Evolutionary conservation across 73 alveolate genomes (phyloP).

Genomic region (Uronychia setigera): DNA sequence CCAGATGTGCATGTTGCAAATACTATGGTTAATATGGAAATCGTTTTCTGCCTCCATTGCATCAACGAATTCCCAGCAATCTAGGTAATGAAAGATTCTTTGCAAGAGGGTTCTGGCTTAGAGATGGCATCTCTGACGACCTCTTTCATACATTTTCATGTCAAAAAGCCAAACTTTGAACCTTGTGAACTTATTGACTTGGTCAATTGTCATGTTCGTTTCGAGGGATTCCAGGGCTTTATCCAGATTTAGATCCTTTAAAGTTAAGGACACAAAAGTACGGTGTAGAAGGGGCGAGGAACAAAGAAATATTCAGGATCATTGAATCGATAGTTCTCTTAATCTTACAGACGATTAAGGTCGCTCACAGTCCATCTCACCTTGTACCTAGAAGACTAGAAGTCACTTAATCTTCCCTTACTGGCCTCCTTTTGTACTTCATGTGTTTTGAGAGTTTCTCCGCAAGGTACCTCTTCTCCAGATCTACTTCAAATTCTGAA

Average conservation of each 20-base stretch:
- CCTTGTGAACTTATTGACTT: slow-evolving; percentile 44
- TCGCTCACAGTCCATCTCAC: slow-evolving; percentile 81
- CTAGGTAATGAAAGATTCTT: slow-evolving; percentile 62
- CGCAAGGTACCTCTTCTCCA: slow-evolving; percentile 74
- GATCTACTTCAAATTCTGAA: slow-evolving; percentile 67
- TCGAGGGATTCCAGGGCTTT: slow-evolving; percentile 34
- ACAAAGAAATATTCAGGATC: slow-evolving; percentile 68
- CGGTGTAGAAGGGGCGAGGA: slow-evolving; percentile 69
- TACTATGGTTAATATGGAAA: slow-evolving; percentile 82
- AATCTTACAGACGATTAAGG: slow-evolving; percentile 67
- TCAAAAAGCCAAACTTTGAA: slow-evolving; percentile 53
- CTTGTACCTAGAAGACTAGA: slow-evolving; percentile 61
- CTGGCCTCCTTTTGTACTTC: slow-evolving; percentile 41
- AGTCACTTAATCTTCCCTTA: neutral
- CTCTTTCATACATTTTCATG: slow-evolving; percentile 40
- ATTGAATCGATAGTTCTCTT: slow-evolving; percentile 69
- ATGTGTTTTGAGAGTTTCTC: slow-evolving; percentile 55
- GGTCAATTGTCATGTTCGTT: slow-evolving; percentile 39
- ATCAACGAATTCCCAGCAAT: slow-evolving; percentile 74
- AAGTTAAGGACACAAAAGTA: too few species aligned
- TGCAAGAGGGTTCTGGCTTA: slow-evolving; percentile 32
- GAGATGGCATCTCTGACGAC: slow-evolving; percentile 22
- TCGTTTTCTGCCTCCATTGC: slow-evolving; percentile 79
- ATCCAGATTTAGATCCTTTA: slow-evolving; percentile 61
- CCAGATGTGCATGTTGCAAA: slow-evolving; percentile 81